Evolutionary conservation across 2,329 filamentous ascomycete genomes (phyloP).

Genomic region (Claviceps humidiphila): DNA sequence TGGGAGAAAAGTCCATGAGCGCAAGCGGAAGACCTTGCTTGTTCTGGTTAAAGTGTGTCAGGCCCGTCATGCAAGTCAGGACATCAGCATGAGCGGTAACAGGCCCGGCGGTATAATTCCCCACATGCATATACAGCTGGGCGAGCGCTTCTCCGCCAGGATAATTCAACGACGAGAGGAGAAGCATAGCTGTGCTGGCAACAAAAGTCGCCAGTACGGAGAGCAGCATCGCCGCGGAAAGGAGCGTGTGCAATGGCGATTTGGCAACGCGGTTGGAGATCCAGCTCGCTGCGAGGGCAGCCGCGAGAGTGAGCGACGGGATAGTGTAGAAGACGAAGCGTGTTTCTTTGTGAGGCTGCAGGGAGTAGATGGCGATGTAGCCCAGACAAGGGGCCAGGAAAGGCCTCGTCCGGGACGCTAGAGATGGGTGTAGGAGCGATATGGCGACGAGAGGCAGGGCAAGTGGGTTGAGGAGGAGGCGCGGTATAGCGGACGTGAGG

Average conservation of each 20-base stretch:
- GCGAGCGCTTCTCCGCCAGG: slow-evolving; percentile 72
- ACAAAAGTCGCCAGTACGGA: slow-evolving; percentile 49
- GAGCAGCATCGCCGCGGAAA: slow-evolving; percentile 39
- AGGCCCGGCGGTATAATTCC: slow-evolving; percentile 9
- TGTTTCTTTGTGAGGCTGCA: slow-evolving; percentile 91
- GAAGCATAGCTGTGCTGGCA: slow-evolving; percentile 53
- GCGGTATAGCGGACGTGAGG: slow-evolving; percentile 66
- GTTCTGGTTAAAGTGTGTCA: slow-evolving; percentile 51
- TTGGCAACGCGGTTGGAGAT: slow-evolving; percentile 56
- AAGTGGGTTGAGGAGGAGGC: slow-evolving; percentile 71
- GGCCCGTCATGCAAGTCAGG: slow-evolving; percentile 56
- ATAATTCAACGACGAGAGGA: slow-evolving; percentile 81
- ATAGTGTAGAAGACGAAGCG: slow-evolving; percentile 87
- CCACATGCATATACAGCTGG: slow-evolving; percentile 29
- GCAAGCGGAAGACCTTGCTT: slow-evolving; percentile 23
- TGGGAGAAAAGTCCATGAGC: slow-evolving; percentile 5
- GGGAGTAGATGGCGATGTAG: slow-evolving; percentile 70
- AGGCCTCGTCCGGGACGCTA: slow-evolving; percentile 27
- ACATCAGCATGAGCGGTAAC: slow-evolving; percentile 49
- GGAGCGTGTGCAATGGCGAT: slow-evolving; percentile 38
- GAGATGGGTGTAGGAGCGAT: slow-evolving; percentile 35
- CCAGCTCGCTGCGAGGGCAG: slow-evolving; percentile 59
- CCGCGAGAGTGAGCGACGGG: slow-evolving; percentile 65
- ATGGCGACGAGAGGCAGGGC: slow-evolving; percentile 41
- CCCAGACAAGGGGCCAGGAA: slow-evolving; percentile 53